Evolutionary conservation across 2,329 filamentous ascomycete genomes (phyloP).

Genomic region (Cladosporium oxysporum): DNA sequence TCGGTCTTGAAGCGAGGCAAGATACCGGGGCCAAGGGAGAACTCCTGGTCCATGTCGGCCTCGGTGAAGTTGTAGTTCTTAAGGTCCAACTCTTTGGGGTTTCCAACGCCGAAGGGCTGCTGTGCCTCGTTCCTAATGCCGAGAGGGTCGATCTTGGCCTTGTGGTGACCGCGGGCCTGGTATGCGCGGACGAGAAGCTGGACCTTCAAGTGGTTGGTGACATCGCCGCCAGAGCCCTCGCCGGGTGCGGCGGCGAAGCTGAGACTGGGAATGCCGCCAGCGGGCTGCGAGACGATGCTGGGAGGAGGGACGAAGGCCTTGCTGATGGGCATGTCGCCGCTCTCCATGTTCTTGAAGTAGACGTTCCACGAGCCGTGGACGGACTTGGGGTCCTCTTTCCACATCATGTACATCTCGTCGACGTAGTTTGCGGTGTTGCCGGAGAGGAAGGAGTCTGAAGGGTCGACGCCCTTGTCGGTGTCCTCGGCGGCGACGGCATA

Average conservation of each 20-base stretch:
- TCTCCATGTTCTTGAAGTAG: constrained; percentile 99
- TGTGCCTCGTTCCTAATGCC: constrained; percentile 85
- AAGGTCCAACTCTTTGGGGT: constrained; percentile 88
- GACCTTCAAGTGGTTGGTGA: constrained; percentile 96
- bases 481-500: constrained; percentile 64
- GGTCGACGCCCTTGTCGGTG: constrained; percentile 66
- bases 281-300: constrained; percentile 80
- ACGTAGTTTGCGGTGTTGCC: constrained; percentile 98
- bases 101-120: constrained; percentile 75
- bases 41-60: constrained; percentile 89
- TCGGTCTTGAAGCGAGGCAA: constrained; percentile 90
- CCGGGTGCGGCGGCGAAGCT: constrained; percentile 66
- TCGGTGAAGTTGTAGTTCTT: constrained; percentile 95
- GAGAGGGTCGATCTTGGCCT: constrained; percentile 94
- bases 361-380: constrained; percentile 98
- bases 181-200: constrained; percentile 96
- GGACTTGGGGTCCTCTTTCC: constrained; percentile 89
- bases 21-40: constrained; percentile 89
- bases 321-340: constrained; percentile 94
- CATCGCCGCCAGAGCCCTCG: constrained; percentile 75
- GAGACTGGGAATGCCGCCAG: constrained; percentile 73
- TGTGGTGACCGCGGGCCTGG: constrained; percentile 97
- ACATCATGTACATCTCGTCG: constrained; percentile 99
- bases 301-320: constrained; percentile 96
- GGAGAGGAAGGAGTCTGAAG: constrained; percentile 93